Percentiles rank a stretch among this genome's conserved stretches.
phyloP scores from a whole-genome alignment of 2,329 filamentous ascomycete genomes.

The Colletotrichum lindemuthianum region DNA sequence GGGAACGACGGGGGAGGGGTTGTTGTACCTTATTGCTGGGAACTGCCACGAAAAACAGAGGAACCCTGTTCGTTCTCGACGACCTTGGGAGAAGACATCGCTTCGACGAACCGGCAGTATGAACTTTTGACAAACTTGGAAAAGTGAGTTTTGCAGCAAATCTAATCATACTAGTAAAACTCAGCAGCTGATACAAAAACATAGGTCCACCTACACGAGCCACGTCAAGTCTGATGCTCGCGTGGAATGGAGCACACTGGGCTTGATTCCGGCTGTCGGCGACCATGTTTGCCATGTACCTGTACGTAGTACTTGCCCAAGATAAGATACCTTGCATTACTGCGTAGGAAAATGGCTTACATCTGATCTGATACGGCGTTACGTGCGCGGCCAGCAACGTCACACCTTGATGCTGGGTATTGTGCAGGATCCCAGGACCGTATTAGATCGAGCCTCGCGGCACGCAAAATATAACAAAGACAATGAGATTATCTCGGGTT shows the following conservation, averaged over 20 bases:
- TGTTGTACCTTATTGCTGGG: background rate
- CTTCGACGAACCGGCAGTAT: background rate
- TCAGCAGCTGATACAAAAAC: background rate
- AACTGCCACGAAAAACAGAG: background rate
- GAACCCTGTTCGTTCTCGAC: background rate
- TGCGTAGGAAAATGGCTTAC: no score
- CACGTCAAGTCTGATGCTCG: constrained; percentile 1
- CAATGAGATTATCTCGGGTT: no score
- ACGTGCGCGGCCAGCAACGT: no score
- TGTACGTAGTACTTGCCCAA: no score
- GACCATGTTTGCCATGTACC: background rate
- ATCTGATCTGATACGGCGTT: no score
- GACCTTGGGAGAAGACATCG: background rate
- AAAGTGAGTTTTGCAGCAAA: no score
- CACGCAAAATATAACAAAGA: no score
- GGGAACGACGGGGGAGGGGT: constrained; percentile 17
- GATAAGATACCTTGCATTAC: no score
- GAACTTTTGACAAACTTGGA: background rate
- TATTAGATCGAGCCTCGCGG: no score
- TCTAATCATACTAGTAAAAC: background rate
- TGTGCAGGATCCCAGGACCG: no score
- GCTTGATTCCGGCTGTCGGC: constrained; percentile 4
- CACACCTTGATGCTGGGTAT: no score
- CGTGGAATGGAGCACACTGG: constrained; percentile 13
- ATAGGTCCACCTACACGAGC: constrained; percentile 3